Percentiles rank a stretch among this genome's conserved stretches.
Conservation (phyloP, 78 protist species). For the Dictyostelium firmibasis region DNA sequence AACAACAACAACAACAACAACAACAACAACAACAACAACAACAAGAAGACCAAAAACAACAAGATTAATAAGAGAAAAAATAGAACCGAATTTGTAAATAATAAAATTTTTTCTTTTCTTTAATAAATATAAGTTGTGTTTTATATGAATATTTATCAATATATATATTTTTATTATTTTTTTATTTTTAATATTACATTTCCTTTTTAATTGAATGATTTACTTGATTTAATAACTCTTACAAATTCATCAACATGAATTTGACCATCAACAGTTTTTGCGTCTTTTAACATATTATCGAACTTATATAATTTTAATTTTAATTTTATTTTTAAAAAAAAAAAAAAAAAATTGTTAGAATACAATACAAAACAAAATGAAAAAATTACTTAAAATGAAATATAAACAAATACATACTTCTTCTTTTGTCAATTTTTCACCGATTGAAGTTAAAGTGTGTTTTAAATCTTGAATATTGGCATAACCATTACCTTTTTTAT, state of each 20-base stretch:
- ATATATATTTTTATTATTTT: background rate
- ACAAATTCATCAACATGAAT: constrained; percentile 75
- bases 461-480: constrained; percentile 55
- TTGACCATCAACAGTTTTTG: constrained; percentile 77
- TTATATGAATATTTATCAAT: background rate
- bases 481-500: constrained; percentile 92
- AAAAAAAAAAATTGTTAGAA: background rate
- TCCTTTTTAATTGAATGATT: constrained; percentile 39
- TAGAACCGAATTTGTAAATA: background rate
- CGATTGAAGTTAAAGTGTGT: constrained; percentile 87
- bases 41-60: background rate
- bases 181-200: background rate
- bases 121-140: background rate
- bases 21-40: background rate
- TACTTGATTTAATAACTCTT: constrained; percentile 62
- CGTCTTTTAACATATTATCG: constrained; percentile 71
- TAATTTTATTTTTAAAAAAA: background rate
- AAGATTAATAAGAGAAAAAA: background rate
- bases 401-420: constrained; percentile 64
- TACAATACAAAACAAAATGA: too few relatives aligned
- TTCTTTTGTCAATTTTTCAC: constrained; percentile 88
- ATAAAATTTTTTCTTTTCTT: background rate
- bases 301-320: too few relatives aligned
- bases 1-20: background rate
- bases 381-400: too few relatives aligned